Base-by-base conservation (phyloP, 805 yeast genomes). In the Scheffersomyces coipomensis region DNA sequence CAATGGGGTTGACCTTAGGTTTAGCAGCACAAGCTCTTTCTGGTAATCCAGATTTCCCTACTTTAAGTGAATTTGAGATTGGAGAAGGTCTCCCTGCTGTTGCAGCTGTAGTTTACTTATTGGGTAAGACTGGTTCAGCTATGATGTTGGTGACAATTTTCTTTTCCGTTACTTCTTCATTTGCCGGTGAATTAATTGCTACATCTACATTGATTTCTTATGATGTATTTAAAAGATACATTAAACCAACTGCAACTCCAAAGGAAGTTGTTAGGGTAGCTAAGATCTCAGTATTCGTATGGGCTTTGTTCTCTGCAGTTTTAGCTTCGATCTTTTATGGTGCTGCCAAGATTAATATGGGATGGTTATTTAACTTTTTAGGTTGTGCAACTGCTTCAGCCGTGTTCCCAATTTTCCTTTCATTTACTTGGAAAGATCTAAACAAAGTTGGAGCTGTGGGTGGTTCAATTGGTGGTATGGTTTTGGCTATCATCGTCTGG, bases 131-230 rank as follows among this genome's bases (percentile, higher is more conserved):
- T 16, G 63, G 63, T 19, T 47, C 58, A 13, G 61, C 58, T 4
- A 51, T 52, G 46, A 52, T 53, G 9, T 39, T 67, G 15, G 60
- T 62, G 38, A 47, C 58, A 60, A 43, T 67, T 4, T 69, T 68
- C 56, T 48, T 68, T 27, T 64, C 73, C 1, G 73, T 66, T 3
- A 66, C 72, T 5, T 64, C 73, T 2, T 64, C 75, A 2, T 57
- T 66, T 34, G 61, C 71, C 21, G 71, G 70, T 35, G 74, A 68
- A 42, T 45, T 68, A 35, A 66, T 68, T 47, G 72, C 73, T 5
- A 52, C 68, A 4, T 62, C 71, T 0, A 62, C 74, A 3, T 55
- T 68, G 19, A 24, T 52, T 2, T 52, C 60, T 2, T 56, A 55
- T 29, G 61, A 56, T 35, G 42, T 57, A 24, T 58, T 53, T 42